Percentiles rank a stretch among this genome's conserved stretches.
phyloP scores from a whole-genome alignment of 331 rosid species.

The Pyracantha coccinea region DNA sequence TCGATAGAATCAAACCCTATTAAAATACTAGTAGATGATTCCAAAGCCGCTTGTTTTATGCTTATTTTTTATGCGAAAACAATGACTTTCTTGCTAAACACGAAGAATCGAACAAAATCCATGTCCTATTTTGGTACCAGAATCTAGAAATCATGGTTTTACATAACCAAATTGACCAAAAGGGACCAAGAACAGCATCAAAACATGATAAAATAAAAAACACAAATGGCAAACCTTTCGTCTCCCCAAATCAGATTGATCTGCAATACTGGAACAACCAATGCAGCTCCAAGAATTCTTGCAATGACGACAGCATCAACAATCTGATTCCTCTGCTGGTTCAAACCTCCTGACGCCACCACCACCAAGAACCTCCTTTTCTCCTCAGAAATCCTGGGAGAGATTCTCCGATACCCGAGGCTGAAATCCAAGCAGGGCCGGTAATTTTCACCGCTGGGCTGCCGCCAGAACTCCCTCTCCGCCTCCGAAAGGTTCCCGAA shows the following conservation, averaged over 20 bases:
- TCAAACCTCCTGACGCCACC: conserved; percentile 49
- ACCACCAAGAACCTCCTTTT: conserved; percentile 41
- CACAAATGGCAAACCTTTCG: conserved; percentile 24
- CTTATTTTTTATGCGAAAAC: no score
- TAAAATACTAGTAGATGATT: no score
- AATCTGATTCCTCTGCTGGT: conserved; percentile 57
- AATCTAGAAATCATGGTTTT: no score
- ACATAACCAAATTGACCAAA: no score
- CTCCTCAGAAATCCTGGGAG: conserved; percentile 26
- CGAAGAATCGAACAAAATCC: no score
- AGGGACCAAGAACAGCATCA: background rate
- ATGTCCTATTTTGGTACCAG: no score
- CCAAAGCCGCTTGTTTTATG: no score
- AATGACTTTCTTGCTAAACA: no score
- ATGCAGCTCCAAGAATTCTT: conserved; percentile 40
- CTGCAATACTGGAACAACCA: conserved; percentile 47
- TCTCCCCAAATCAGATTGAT: conserved; percentile 53
- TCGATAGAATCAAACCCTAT: background rate
- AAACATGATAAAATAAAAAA: background rate
- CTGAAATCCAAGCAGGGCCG: conserved; percentile 38
- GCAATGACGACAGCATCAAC: conserved; percentile 56
- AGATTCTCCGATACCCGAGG: conserved; percentile 31
- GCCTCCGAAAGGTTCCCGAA: conserved; percentile 19
- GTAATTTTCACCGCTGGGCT: conserved; percentile 32
- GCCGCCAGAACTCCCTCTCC: conserved; percentile 44